Percentiles rank a stretch among this genome's conserved stretches.
Evolutionary conservation across 75 land plant genomes (phyloP).

Genomic region (Larix kaempferi): DNA sequence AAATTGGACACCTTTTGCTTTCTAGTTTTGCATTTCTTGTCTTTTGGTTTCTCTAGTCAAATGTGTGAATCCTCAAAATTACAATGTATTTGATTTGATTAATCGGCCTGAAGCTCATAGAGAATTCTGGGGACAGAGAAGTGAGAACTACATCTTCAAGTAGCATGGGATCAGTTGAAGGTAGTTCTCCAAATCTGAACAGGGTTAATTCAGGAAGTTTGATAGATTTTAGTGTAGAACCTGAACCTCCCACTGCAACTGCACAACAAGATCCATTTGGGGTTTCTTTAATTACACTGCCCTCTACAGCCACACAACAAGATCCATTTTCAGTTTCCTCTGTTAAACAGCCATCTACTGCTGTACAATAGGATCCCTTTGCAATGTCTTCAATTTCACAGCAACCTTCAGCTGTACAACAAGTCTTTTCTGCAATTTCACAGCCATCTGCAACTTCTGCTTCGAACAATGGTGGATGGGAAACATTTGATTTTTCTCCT

Average conservation of each 20-base stretch:
- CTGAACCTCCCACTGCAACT: slow-evolving; percentile 47
- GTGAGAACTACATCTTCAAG: slow-evolving; percentile 68
- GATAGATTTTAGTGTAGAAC: slow-evolving; percentile 82
- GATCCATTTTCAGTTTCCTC: slow-evolving; percentile 9
- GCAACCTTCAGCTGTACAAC: slow-evolving; percentile 9
- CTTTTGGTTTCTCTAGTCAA: background rate
- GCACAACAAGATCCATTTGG: slow-evolving; percentile 13
- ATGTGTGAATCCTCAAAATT: background rate
- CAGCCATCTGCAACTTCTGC: slow-evolving; percentile 19
- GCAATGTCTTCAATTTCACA: background rate
- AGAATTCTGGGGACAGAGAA: slow-evolving; percentile 37
- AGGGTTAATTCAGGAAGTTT: slow-evolving; percentile 53
- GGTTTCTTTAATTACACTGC: background rate
- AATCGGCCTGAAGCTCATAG: slow-evolving; percentile 4
- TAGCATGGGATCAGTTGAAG: slow-evolving; percentile 60
- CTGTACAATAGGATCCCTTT: slow-evolving; percentile 17
- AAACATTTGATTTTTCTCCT: slow-evolving; percentile 61
- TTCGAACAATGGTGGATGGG: slow-evolving; percentile 61
- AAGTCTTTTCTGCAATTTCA: slow-evolving; percentile 19
- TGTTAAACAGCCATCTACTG: background rate
- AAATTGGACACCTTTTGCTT: background rate
- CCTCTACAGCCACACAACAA: slow-evolving; percentile 6
- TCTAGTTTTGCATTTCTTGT: background rate
- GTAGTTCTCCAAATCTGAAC: slow-evolving; percentile 42
- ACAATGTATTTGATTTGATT: background rate